Evolutionary conservation across 345 rosid genomes (phyloP).

Genomic region (Lumnitzera littorea): DNA sequence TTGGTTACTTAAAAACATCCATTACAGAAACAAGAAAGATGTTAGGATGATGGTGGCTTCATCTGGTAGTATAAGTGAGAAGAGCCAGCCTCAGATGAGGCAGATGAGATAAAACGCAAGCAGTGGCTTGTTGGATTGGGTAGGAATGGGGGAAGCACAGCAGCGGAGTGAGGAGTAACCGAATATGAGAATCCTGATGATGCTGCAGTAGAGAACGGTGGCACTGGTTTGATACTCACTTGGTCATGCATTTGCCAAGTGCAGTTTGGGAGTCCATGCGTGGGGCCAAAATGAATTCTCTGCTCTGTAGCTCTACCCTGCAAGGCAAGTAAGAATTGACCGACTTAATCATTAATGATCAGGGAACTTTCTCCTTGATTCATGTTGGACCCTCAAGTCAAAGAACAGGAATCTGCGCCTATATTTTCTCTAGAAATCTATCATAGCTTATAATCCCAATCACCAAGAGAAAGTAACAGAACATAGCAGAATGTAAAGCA

Average conservation of each 20-base stretch:
- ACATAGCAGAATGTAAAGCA: no score
- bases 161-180: slow-evolving; percentile 47
- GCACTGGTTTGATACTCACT: slow-evolving; percentile 35
- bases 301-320: slow-evolving; percentile 55
- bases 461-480: no score
- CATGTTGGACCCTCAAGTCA: no score
- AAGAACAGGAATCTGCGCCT: no score
- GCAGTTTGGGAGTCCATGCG: slow-evolving; percentile 48
- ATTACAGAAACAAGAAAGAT: neutral
- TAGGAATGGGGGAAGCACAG: slow-evolving; percentile 44
- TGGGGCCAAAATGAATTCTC: slow-evolving; percentile 31
- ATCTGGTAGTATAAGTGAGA: slow-evolving; percentile 22
- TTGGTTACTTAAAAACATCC: no score
- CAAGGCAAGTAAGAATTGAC: slow-evolving; percentile 4
- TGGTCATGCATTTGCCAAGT: slow-evolving; percentile 67
- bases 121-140: slow-evolving; percentile 25
- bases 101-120: slow-evolving; percentile 33
- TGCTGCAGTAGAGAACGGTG: slow-evolving; percentile 85
- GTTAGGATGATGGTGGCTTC: slow-evolving; percentile 50
- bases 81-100: slow-evolving; percentile 14
- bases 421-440: no score
- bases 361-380: no score
- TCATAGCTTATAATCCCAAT: no score
- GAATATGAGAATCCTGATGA: slow-evolving; percentile 99
- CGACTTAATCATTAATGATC: neutral